phyloP scores from a whole-genome alignment of 2,329 filamentous ascomycete species.

The Trichoderma atroviride region DNA sequence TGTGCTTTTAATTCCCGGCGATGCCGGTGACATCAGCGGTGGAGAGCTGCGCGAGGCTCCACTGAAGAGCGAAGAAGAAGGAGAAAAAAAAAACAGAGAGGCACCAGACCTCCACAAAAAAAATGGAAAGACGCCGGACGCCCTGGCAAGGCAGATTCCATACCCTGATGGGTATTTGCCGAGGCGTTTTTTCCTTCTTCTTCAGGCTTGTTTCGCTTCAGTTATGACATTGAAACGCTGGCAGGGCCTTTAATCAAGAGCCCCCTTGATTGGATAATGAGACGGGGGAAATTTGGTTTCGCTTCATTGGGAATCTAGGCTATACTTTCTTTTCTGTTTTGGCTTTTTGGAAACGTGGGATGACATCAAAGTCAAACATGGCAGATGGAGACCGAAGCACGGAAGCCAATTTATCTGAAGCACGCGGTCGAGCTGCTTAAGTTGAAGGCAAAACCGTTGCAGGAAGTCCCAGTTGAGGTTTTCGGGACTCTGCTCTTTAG shows the following conservation, averaged over 20 bases:
- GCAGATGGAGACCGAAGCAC: not conserved
- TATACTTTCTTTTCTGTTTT: not conserved
- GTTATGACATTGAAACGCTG: slow-evolving; percentile 6
- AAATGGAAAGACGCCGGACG: not conserved
- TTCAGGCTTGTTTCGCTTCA: not conserved
- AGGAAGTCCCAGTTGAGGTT: not conserved
- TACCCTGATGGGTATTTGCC: slow-evolving; percentile 22
- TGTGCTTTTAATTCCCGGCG: slow-evolving; percentile 20
- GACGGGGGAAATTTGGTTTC: slow-evolving; percentile 3
- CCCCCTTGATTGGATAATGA: slow-evolving; percentile 12
- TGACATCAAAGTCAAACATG: slow-evolving; percentile 4
- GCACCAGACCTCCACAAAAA: not conserved
- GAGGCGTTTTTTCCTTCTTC: slow-evolving; percentile 1
- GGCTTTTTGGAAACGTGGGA: slow-evolving; percentile 3
- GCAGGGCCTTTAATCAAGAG: slow-evolving; percentile 17
- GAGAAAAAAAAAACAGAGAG: slow-evolving; percentile 3
- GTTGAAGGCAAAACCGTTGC: not conserved
- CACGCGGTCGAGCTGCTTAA: not conserved
- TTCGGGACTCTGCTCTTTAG: not conserved
- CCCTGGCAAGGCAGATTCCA: slow-evolving; percentile 23
- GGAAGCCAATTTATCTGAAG: not conserved
- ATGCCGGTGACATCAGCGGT: slow-evolving; percentile 23
- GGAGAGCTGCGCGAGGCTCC: slow-evolving; percentile 8
- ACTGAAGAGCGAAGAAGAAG: slow-evolving; percentile 2
- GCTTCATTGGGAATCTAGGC: slow-evolving; percentile 9